Conservation (phyloP, 2,329 filamentous ascomycete genomes). For the Emericellopsis cladophorae region DNA sequence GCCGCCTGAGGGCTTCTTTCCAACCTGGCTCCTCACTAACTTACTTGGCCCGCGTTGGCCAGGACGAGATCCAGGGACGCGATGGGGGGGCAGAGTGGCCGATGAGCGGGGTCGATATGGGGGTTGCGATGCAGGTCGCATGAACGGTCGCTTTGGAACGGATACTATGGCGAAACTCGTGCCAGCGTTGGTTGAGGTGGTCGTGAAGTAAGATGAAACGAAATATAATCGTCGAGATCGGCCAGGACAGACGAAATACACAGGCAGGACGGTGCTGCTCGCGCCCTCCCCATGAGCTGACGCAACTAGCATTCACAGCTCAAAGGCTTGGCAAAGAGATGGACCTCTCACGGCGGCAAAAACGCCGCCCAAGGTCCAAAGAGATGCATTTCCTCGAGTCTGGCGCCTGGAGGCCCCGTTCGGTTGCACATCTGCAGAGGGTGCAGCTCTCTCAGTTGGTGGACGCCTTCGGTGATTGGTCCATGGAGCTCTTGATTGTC, state of each 20-base stretch:
- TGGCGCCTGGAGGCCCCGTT: constrained; percentile 2
- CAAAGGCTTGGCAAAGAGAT: neutral
- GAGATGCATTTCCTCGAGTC: neutral
- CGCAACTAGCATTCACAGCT: constrained; percentile 1
- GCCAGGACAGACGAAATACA: neutral
- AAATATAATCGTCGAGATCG: neutral
- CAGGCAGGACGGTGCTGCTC: neutral
- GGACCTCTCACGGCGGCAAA: neutral
- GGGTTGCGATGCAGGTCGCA: constrained; percentile 9
- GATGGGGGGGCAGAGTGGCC: neutral
- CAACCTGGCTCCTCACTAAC: neutral
- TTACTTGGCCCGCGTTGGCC: no score
- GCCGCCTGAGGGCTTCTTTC: neutral
- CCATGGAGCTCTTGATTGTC: neutral
- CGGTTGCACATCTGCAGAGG: constrained; percentile 2
- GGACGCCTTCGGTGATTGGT: constrained; percentile 2
- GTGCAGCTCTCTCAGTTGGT: neutral
- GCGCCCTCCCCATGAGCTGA: neutral
- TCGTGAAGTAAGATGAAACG: constrained; percentile 2
- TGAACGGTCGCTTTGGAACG: constrained; percentile 13
- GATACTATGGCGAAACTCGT: constrained; percentile 2
- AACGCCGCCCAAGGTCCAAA: neutral
- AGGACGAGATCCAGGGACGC: neutral
- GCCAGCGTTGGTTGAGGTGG: constrained; percentile 1
- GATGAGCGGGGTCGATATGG: constrained; percentile 2